Evolutionary conservation across 768 basidiomycete species (phyloP).

Genomic region (Dioszegia aurantiaca): DNA sequence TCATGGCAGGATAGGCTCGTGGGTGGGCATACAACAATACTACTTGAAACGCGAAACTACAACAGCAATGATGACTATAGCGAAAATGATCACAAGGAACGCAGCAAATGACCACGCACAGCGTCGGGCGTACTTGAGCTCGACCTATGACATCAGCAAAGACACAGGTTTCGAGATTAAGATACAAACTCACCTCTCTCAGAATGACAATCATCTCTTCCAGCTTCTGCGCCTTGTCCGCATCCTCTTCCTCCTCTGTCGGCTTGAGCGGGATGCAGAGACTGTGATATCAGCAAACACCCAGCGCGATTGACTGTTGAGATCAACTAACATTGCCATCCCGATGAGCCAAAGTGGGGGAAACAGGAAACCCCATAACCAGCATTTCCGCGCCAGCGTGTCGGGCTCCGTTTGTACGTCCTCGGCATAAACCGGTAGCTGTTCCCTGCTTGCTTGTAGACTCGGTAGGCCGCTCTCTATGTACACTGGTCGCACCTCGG

Average conservation of each 20-base stretch:
- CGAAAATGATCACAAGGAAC: slow-evolving; percentile 20
- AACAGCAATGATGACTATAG: slow-evolving; percentile 23
- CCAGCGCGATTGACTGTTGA: background rate
- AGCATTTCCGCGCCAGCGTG: slow-evolving; percentile 40
- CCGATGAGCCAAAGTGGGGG: slow-evolving; percentile 44
- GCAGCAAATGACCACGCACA: slow-evolving; percentile 29
- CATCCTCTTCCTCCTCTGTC: slow-evolving; percentile 38
- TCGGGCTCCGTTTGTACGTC: slow-evolving; percentile 38
- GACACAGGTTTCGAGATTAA: background rate
- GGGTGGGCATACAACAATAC: background rate
- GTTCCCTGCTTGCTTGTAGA: slow-evolving; percentile 15
- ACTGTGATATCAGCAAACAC: slow-evolving; percentile 16
- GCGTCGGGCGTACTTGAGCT: slow-evolving; percentile 42
- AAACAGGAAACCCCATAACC: slow-evolving; percentile 40
- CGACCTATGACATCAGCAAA: slow-evolving; percentile 33
- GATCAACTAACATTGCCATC: slow-evolving; percentile 40
- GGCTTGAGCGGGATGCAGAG: slow-evolving; percentile 43
- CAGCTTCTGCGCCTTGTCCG: slow-evolving; percentile 41
- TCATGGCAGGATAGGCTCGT: background rate
- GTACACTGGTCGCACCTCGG: background rate
- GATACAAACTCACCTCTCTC: slow-evolving; percentile 28
- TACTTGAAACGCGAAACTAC: slow-evolving; percentile 12
- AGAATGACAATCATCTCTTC: slow-evolving; percentile 46
- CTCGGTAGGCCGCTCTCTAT: background rate
- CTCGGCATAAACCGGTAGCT: slow-evolving; percentile 35